Percentiles rank a stretch among this genome's conserved stretches.
Conservation (phyloP, 192 early-diverging fungal species). For the Gryganskiella cystojenkinii region DNA sequence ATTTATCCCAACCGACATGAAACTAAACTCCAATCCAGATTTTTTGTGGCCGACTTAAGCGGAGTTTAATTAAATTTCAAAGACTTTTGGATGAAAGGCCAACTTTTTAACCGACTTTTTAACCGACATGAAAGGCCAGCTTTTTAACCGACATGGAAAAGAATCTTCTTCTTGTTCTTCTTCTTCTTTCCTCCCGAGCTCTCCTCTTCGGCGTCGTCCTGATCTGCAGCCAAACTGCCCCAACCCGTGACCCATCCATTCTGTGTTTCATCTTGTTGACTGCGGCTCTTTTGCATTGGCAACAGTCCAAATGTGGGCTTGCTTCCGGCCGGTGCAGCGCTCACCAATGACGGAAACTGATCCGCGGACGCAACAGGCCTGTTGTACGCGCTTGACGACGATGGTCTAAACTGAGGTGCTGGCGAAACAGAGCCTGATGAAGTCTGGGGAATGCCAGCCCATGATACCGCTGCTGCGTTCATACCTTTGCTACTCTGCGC, state of each 20-base stretch:
- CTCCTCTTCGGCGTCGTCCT: conserved; percentile 36
- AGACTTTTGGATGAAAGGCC: too few relatives aligned
- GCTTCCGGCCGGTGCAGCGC: conserved; percentile 18
- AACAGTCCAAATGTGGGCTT: conserved; percentile 49
- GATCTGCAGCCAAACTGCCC: conserved; percentile 16
- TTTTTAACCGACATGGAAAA: conserved; percentile 72
- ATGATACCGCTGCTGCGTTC: conserved; percentile 2
- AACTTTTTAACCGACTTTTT: neutral
- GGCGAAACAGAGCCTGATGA: conserved; percentile 5
- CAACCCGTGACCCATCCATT: conserved; percentile 46
- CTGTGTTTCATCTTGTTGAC: conserved; percentile 36
- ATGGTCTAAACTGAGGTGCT: conserved; percentile 41
- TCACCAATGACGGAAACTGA: conserved; percentile 32
- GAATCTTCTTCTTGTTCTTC: conserved; percentile 71
- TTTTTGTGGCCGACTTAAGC: too few relatives aligned
- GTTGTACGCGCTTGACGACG: neutral
- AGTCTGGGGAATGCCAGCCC: conserved; percentile 31
- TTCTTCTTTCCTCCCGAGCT: conserved; percentile 67
- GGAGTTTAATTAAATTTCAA: too few relatives aligned
- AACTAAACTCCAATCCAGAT: too few relatives aligned
- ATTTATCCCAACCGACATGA: too few relatives aligned
- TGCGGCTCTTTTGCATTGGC: conserved; percentile 26
- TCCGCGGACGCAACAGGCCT: conserved; percentile 24
- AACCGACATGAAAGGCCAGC: neutral
- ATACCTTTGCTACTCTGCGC: neutral